These are phyloP conservation scores for Ceratobasidium sp. DNA, from an alignment of 1,284 basidiomycete genomes.

Conservation along the genomic window DNA sequence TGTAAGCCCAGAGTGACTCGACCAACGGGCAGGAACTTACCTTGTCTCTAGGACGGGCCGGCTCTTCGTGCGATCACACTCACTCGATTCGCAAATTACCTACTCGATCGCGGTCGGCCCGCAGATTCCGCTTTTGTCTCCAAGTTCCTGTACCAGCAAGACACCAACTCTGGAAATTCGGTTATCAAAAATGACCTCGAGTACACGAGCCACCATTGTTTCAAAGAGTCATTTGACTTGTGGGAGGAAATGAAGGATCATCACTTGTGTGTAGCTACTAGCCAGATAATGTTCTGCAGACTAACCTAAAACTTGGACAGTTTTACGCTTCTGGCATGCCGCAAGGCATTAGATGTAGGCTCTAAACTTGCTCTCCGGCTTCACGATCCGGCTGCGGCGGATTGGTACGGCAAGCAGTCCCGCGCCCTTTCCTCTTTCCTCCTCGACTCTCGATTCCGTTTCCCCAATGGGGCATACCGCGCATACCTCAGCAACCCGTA, in stretches of 20 bases:
- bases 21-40: slow-evolving; percentile 33
- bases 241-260: slow-evolving; percentile 51
- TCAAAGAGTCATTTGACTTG: slow-evolving; percentile 51
- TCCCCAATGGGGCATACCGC: slow-evolving; percentile 45
- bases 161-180: slow-evolving; percentile 43
- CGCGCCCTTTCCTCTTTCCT: slow-evolving; percentile 46
- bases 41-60: slow-evolving; percentile 53
- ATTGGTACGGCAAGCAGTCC: slow-evolving; percentile 49
- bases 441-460: slow-evolving; percentile 49
- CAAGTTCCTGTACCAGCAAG: slow-evolving; percentile 50
- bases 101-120: slow-evolving; percentile 50
- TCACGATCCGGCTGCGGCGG: slow-evolving; percentile 49
- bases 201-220: slow-evolving; percentile 53
- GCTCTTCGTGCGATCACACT: slow-evolving; percentile 54
- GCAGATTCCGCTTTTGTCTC: slow-evolving; percentile 50
- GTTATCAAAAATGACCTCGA: slow-evolving; percentile 59
- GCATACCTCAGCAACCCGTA: slow-evolving; percentile 46
- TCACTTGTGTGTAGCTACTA: slow-evolving; percentile 49
- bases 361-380: slow-evolving; percentile 50
- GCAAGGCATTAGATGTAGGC: slow-evolving; percentile 52
- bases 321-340: slow-evolving; percentile 53
- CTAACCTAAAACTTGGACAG: slow-evolving; percentile 5
- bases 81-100: slow-evolving; percentile 52
- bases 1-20: slow-evolving; percentile 36
- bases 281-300: background rate